Conservation (phyloP, 805 yeast species). For the Jamesozyma spencerorum region DNA sequence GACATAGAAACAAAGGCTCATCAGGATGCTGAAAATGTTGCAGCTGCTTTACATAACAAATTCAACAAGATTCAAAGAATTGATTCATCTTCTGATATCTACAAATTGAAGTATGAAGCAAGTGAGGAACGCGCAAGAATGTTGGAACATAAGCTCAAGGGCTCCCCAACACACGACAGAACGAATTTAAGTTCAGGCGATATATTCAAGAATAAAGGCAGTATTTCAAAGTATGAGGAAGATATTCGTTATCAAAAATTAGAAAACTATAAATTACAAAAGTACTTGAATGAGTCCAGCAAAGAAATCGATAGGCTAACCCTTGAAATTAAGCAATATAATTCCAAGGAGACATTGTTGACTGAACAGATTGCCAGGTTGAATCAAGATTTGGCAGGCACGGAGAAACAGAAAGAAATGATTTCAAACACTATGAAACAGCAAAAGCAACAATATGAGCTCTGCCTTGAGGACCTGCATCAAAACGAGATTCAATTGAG, state of each 20-base stretch:
- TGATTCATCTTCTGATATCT: slow-evolving; percentile 30
- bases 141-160: slow-evolving; percentile 32
- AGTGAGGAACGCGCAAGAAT: slow-evolving; percentile 37
- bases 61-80: slow-evolving; percentile 21
- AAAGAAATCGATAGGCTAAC: slow-evolving; percentile 37
- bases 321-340: slow-evolving; percentile 34
- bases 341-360: slow-evolving; percentile 30
- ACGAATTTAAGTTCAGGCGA: slow-evolving; percentile 22
- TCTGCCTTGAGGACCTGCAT: slow-evolving; percentile 63
- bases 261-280: slow-evolving; percentile 38
- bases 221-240: slow-evolving; percentile 26
- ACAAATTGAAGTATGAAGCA: slow-evolving; percentile 38
- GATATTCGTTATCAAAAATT: slow-evolving; percentile 23
- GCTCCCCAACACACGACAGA: slow-evolving; percentile 19
- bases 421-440: slow-evolving; percentile 46
- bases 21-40: slow-evolving; percentile 41
- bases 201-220: slow-evolving; percentile 22
- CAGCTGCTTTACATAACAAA: slow-evolving; percentile 20
- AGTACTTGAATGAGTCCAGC: slow-evolving; percentile 40
- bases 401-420: slow-evolving; percentile 47
- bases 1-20: slow-evolving; percentile 45
- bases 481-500: slow-evolving; percentile 62
- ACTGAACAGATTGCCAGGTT: slow-evolving; percentile 37
- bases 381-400: slow-evolving; percentile 48
- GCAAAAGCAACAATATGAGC: slow-evolving; percentile 65